Percentiles rank a stretch among this genome's conserved stretches.
Evolutionary conservation across 2,329 filamentous ascomycete genomes (phyloP).

Genomic region (Calonectria leucothoes): DNA sequence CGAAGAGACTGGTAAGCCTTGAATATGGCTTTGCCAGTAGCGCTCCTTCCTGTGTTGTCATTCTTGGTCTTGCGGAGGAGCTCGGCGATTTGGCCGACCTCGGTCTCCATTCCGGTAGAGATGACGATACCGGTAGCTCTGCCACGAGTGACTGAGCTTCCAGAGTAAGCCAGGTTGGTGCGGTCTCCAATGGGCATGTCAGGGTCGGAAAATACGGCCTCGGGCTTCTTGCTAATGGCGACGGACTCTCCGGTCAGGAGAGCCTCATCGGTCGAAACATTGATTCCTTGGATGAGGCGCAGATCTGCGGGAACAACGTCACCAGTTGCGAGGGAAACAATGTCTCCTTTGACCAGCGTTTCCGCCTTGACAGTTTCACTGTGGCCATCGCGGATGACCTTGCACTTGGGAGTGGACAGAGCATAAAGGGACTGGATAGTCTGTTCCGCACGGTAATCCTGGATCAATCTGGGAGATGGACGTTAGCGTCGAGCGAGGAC

Average conservation of each 20-base stretch:
- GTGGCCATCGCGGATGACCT: constrained; percentile 66
- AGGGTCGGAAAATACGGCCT: constrained; percentile 62
- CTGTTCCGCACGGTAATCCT: constrained; percentile 72
- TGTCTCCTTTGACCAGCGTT: constrained; percentile 72
- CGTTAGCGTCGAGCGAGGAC: constrained; percentile 41
- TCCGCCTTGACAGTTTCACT: constrained; percentile 65
- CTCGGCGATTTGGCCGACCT: constrained; percentile 81
- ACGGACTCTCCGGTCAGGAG: constrained; percentile 80
- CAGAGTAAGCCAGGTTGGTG: constrained; percentile 77
- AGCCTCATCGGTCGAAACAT: constrained; percentile 81
- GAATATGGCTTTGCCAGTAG: constrained; percentile 58
- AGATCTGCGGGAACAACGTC: constrained; percentile 79
- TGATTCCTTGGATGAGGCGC: constrained; percentile 73
- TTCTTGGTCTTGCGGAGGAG: constrained; percentile 69
- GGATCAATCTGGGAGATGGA: constrained; percentile 58
- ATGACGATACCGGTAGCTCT: constrained; percentile 77
- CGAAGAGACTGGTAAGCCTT: constrained; percentile 57
- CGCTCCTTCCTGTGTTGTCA: constrained; percentile 52
- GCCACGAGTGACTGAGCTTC: constrained; percentile 78
- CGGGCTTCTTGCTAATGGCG: constrained; percentile 74
- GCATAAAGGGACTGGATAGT: constrained; percentile 71
- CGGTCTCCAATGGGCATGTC: constrained; percentile 75
- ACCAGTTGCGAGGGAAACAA: constrained; percentile 71
- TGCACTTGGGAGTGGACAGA: constrained; percentile 69
- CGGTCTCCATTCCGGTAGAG: constrained; percentile 78